phyloP scores from a whole-genome alignment of 2,329 filamentous ascomycete species.

The Sphaerulina populicola region DNA sequence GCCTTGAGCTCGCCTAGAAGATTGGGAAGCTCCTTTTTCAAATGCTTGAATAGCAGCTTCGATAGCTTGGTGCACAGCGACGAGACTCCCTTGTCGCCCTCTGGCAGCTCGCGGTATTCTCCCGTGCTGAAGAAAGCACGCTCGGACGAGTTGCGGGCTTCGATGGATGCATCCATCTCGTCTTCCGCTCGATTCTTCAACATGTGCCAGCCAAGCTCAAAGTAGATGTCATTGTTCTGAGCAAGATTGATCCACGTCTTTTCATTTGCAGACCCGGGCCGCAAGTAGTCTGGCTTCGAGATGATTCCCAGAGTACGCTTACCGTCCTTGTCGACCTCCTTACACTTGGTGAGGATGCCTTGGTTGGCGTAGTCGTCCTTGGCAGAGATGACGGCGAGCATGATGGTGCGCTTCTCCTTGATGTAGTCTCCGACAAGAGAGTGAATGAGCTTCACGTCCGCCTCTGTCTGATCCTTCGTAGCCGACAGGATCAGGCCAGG shows the following conservation, averaged over 20 bases:
- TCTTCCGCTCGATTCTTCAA: slow-evolving; percentile 40
- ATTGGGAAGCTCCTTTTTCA: slow-evolving; percentile 33
- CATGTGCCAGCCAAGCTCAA: slow-evolving; percentile 48
- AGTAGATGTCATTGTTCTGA: slow-evolving; percentile 35
- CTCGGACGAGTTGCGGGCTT: slow-evolving; percentile 37
- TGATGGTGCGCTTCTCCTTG: slow-evolving; percentile 45
- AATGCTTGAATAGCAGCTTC: slow-evolving; percentile 38
- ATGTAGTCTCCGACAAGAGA: slow-evolving; percentile 48
- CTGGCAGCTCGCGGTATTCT: slow-evolving; percentile 26
- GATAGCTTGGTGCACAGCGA: slow-evolving; percentile 45
- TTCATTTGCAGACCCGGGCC: slow-evolving; percentile 36
- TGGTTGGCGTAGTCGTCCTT: slow-evolving; percentile 50
- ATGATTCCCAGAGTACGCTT: slow-evolving; percentile 50
- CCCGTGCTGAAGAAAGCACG: slow-evolving; percentile 32
- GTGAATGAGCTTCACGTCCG: slow-evolving; percentile 31
- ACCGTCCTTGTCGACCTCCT: slow-evolving; percentile 40
- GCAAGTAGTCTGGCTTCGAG: slow-evolving; percentile 48
- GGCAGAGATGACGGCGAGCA: slow-evolving; percentile 33
- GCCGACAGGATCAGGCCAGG: slow-evolving; percentile 35
- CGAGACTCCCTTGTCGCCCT: slow-evolving; percentile 40
- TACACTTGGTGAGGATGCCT: slow-evolving; percentile 45
- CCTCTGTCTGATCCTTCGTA: slow-evolving; percentile 28
- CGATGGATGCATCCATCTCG: slow-evolving; percentile 32
- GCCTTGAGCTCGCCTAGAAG: slow-evolving; percentile 30
- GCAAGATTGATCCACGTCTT: slow-evolving; percentile 35